These are phyloP conservation scores for Centaurea solstitialis DNA, from an alignment of 129 eudicot genomes.

Conservation along the genomic window DNA sequence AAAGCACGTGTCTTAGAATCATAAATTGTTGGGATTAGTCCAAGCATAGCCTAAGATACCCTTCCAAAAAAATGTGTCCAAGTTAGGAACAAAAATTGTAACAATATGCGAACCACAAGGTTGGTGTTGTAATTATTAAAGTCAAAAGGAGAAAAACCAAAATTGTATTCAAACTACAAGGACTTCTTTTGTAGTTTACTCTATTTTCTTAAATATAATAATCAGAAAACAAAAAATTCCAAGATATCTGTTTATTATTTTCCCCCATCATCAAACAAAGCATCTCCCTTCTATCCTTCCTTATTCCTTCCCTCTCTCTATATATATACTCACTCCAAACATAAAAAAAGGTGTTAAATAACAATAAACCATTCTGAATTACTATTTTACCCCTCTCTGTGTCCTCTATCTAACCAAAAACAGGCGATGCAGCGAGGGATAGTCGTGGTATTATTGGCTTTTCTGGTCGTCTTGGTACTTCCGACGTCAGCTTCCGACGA, in stretches of 20 bases:
- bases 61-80: no score
- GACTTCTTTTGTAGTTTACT: background rate
- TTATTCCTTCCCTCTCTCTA: no score
- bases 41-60: no score
- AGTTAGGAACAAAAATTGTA: background rate
- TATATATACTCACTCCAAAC: slow-evolving; percentile 25
- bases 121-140: background rate
- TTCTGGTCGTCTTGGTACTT: slow-evolving; percentile 14
- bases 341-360: slow-evolving; percentile 12
- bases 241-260: background rate
- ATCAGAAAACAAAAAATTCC: background rate
- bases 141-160: background rate
- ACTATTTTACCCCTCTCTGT: slow-evolving; percentile 11
- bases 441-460: slow-evolving; percentile 31
- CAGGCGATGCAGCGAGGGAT: slow-evolving; percentile 27
- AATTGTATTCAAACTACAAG: background rate
- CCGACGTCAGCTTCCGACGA: slow-evolving; percentile 40
- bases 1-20: background rate
- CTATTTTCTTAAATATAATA: background rate
- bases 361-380: background rate
- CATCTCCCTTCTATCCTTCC: slow-evolving; percentile 7
- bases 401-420: slow-evolving; percentile 11
- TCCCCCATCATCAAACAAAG: slow-evolving; percentile 32
- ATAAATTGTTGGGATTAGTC: no score
- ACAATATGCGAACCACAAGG: background rate